Evolutionary conservation across 106 monocot species (phyloP), one percentile per base, ranked within the genome.

Genomic region (Allium fistulosum): DNA sequence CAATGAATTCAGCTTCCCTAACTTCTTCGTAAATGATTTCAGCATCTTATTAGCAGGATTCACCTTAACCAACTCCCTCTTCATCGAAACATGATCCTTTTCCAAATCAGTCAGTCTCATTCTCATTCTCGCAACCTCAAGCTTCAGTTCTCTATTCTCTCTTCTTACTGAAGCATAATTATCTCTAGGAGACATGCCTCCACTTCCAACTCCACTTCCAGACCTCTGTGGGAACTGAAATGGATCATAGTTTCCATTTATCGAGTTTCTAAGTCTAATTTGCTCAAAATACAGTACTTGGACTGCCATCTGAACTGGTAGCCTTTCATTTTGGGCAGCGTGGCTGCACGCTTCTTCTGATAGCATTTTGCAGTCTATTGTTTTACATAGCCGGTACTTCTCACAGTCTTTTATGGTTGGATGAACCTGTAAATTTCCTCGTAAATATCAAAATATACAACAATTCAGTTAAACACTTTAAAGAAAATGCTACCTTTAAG

Each of bases 201-300:
- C 59, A 5, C 92, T 96, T 10, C 88, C 91, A 11, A 81, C 78
- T 18, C 83, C 88, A 60, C 91, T 86, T 13, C 81, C 81, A 8
- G 87, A 90, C 68, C 85, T 62, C 47, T 85, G 78, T 12, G 85
- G 71, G 55, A 68, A 67, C 79, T 83, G 85, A 74, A 86, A 82
- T 46, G 72, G 79, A 9, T 91, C 85, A 52, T 95, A 81, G 49
- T 17, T 71, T 7, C 87, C 82, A 17, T 74, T 88, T 78, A 86
- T 78, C 51, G 86, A 88, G 59, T 86, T 92, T 17, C 88, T 77
- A 7, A 97, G 91, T 26, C 92, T 65, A 18, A 88, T 88, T 57
- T 89, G 96, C 75, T 96, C 96, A 22, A 89, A 81, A 73, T 92
- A 92, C 62, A 95, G 88, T n/a, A 95, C 95, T 62, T 92, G 92